These are phyloP conservation scores for Phylloporus scabripes DNA, from an alignment of 768 basidiomycete species.

Conservation along the genomic window DNA sequence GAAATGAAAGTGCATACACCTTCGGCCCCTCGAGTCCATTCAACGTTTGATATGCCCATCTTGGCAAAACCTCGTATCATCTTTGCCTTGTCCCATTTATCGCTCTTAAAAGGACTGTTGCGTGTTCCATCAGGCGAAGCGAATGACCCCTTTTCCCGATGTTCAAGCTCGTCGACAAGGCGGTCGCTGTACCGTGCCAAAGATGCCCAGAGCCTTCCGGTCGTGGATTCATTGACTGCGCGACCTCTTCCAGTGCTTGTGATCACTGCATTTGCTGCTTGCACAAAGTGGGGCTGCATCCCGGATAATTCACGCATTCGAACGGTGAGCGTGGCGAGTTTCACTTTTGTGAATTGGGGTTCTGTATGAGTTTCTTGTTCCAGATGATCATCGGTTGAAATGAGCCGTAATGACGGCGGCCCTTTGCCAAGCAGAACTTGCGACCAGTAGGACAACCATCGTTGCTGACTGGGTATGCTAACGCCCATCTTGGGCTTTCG, in stretches of 20 bases:
- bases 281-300: slow-evolving; percentile 47
- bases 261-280: slow-evolving; percentile 52
- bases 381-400: not conserved
- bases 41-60: slow-evolving; percentile 38
- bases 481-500: slow-evolving; percentile 51
- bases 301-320: slow-evolving; percentile 55
- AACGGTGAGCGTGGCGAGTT: slow-evolving; percentile 50
- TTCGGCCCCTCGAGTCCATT: not conserved
- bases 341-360: slow-evolving; percentile 39
- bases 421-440: slow-evolving; percentile 52
- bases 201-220: slow-evolving; percentile 59
- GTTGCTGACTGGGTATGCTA: slow-evolving; percentile 75
- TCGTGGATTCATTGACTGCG: slow-evolving; percentile 22
- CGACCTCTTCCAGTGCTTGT: slow-evolving; percentile 40
- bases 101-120: slow-evolving; percentile 44
- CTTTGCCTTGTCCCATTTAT: slow-evolving; percentile 66
- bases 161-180: slow-evolving; percentile 57
- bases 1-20: slow-evolving; percentile 9
- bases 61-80: slow-evolving; percentile 76
- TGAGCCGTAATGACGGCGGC: slow-evolving; percentile 46
- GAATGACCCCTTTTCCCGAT: slow-evolving; percentile 54
- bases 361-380: slow-evolving; percentile 11
- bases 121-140: slow-evolving; percentile 27
- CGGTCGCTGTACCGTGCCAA: slow-evolving; percentile 76
- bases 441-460: slow-evolving; percentile 78